Conservation (phyloP, 2,329 filamentous ascomycete genomes). For the Phaeosphaeriaceae sp. region DNA sequence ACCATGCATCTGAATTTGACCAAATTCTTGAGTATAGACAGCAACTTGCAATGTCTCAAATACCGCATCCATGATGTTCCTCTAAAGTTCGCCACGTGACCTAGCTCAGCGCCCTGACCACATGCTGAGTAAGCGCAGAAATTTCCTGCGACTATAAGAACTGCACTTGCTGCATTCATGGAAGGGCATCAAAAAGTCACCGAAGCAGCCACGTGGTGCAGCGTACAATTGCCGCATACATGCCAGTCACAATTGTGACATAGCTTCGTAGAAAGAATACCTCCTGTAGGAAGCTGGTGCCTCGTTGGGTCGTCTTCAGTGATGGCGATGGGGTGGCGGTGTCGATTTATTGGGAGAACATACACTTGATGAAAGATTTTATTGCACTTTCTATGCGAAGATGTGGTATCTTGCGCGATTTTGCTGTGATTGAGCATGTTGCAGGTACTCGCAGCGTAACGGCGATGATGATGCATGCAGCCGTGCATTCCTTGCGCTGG, state of each 20-base stretch:
- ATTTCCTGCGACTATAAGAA: neutral
- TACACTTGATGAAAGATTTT: constrained; percentile 36
- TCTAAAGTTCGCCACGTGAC: neutral
- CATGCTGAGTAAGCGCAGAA: constrained; percentile 1
- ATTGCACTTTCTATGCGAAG: neutral
- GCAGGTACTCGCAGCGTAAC: no score
- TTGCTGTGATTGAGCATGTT: no score
- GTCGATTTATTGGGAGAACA: constrained; percentile 74
- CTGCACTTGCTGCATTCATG: constrained; percentile 27
- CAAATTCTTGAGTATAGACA: neutral
- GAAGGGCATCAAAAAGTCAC: constrained; percentile 63
- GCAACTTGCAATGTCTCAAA: no score
- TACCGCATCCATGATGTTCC: neutral
- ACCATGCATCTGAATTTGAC: neutral
- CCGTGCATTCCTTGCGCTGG: neutral
- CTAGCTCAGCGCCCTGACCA: neutral
- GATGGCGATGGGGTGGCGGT: constrained; percentile 74
- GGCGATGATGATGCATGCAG: no score
- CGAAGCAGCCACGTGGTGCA: constrained; percentile 73
- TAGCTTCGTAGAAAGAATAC: constrained; percentile 70
- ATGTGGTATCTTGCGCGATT: no score
- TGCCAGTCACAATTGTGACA: constrained; percentile 69
- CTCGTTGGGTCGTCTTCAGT: constrained; percentile 72
- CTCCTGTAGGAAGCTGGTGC: constrained; percentile 72
- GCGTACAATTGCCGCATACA: constrained; percentile 63